Conservation (phyloP, 2,329 filamentous ascomycete species). For the Aureobasidium sp. region DNA sequence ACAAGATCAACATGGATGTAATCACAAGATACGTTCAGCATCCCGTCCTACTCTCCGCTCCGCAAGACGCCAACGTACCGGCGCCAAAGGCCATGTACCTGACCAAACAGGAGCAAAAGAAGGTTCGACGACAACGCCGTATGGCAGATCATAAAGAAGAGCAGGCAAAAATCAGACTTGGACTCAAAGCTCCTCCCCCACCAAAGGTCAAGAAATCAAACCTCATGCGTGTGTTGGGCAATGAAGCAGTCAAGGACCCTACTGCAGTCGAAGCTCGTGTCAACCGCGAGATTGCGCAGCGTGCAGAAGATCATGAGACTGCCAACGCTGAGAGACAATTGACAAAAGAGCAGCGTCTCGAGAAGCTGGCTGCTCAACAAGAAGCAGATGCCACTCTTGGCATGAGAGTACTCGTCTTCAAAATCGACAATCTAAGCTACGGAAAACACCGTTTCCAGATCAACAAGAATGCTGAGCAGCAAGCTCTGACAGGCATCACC, state of each 20-base stretch:
- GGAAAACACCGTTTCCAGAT: conserved; percentile 90
- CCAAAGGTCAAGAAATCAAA: conserved; percentile 98
- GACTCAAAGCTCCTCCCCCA: conserved; percentile 79
- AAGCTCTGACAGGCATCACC: conserved; percentile 80
- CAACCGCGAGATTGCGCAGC: conserved; percentile 84
- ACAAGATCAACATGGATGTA: conserved; percentile 41
- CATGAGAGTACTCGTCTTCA: conserved; percentile 80
- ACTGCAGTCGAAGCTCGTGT: conserved; percentile 94
- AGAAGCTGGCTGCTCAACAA: conserved; percentile 77
- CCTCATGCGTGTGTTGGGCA: conserved; percentile 92
- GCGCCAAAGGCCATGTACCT: conserved; percentile 85
- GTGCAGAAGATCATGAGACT: conserved; percentile 68
- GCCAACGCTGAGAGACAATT: conserved; percentile 80
- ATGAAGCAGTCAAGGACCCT: conserved; percentile 89
- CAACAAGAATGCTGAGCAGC: conserved; percentile 83
- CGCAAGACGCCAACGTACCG: conserved; percentile 77
- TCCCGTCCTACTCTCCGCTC: conserved; percentile 81
- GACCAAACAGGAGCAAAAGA: conserved; percentile 84
- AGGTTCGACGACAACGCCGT: conserved; percentile 79
- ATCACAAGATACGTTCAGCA: conserved; percentile 90
- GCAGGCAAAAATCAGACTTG: conserved; percentile 90
- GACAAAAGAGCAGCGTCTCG: conserved; percentile 76
- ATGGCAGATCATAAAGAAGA: conserved; percentile 93
- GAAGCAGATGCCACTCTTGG: conserved; percentile 82
- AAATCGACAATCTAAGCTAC: conserved; percentile 81